Conservation (phyloP, 306 rosid genomes). For the Hippophae gyantsensis region DNA sequence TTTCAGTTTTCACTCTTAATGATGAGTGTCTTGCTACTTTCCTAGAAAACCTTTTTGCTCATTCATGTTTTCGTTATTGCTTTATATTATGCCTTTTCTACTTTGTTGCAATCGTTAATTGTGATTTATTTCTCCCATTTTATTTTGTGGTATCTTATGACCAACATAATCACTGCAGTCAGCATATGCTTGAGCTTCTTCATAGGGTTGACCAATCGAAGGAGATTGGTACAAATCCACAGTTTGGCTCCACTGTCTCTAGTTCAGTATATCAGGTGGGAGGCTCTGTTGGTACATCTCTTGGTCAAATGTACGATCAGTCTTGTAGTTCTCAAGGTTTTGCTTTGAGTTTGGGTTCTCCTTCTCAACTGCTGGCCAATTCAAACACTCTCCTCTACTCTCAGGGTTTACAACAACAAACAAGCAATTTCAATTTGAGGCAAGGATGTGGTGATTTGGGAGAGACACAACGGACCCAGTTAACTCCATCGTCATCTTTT, state of each 20-base stretch:
- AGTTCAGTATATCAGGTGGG: conserved; percentile 22
- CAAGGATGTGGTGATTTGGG: conserved; percentile 21
- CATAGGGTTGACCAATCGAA: conserved; percentile 31
- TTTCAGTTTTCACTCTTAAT: conserved; percentile 1
- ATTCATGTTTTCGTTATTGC: neutral
- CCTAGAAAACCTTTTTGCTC: neutral
- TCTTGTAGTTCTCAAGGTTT: conserved; percentile 33
- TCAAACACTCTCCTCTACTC: conserved; percentile 23
- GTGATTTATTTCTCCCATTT: neutral
- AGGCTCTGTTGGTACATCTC: conserved; percentile 12
- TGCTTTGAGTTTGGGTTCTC: conserved; percentile 34
- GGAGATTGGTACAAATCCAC: conserved; percentile 10
- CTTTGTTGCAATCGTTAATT: neutral
- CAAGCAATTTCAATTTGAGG: conserved; percentile 25
- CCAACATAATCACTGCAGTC: conserved; percentile 25
- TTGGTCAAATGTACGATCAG: conserved; percentile 29
- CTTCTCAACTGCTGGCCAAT: conserved; percentile 28
- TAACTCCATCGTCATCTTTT: conserved; percentile 18
- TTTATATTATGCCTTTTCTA: neutral
- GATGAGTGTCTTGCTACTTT: conserved; percentile 6
- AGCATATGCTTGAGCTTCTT: conserved; percentile 36
- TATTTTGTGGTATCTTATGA: conserved; percentile 3
- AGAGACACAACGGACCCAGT: conserved; percentile 25
- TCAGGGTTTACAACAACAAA: conserved; percentile 23
- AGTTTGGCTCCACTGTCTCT: neutral